Conservation (phyloP, 495 filamentous ascomycete species). For the Podospora comata region DNA sequence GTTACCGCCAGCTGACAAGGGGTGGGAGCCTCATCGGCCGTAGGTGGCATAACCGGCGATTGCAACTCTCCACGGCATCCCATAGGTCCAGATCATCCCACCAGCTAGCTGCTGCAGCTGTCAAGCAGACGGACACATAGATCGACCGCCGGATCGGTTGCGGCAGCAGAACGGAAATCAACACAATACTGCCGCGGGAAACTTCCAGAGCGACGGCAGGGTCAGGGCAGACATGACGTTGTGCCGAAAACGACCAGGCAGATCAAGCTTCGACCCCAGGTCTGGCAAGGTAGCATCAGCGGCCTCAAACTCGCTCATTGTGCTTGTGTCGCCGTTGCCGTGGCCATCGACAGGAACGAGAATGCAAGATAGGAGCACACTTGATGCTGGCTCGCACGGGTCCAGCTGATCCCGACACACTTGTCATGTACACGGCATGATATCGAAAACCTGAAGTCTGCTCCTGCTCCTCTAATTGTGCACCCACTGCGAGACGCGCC, state of each 20-base stretch:
- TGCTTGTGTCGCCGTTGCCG: neutral
- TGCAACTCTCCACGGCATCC: neutral
- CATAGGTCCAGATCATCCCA: slow-evolving; percentile 8
- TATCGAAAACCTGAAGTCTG: slow-evolving; percentile 13
- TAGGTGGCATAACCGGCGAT: slow-evolving; percentile 5
- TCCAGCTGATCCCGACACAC: slow-evolving; percentile 5
- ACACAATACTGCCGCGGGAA: neutral
- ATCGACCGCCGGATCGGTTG: neutral
- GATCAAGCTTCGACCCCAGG: slow-evolving; percentile 8
- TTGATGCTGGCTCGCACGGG: slow-evolving; percentile 11
- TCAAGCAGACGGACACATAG: slow-evolving; percentile 7
- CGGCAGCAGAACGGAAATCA: neutral
- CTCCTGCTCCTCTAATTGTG: slow-evolving; percentile 19
- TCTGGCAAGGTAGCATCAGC: slow-evolving; percentile 2
- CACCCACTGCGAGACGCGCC: slow-evolving; percentile 4
- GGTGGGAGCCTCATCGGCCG: slow-evolving; percentile 26
- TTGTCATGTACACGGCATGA: slow-evolving; percentile 12
- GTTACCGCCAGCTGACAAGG: slow-evolving; percentile 29
- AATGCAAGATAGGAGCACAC: neutral
- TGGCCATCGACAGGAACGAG: neutral
- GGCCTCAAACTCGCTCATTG: neutral
- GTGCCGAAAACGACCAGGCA: slow-evolving; percentile 6
- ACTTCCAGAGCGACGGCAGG: neutral
- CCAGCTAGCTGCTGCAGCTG: slow-evolving; percentile 13
- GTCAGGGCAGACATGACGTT: slow-evolving; percentile 11